phyloP scores from a whole-genome alignment of 352 stramenopile species.

The Thraustotheca clavata region DNA sequence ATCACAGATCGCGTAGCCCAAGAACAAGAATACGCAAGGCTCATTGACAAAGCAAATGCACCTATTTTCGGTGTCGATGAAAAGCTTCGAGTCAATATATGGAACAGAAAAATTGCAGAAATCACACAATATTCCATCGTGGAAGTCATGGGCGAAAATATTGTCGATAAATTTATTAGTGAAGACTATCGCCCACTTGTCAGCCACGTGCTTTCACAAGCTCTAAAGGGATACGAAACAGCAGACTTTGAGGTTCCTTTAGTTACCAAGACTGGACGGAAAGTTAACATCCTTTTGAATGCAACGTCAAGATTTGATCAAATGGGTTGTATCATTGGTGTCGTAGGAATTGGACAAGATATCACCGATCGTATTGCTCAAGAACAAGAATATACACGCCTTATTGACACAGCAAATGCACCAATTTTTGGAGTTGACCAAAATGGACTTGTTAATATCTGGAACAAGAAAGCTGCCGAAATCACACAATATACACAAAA shows the following conservation, averaged over 20 bases:
- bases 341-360: constrained; percentile 84
- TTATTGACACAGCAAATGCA: constrained; percentile 57
- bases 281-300: constrained; percentile 77
- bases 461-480: constrained; percentile 63
- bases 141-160: constrained; percentile 82
- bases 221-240: constrained; percentile 46
- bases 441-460: constrained; percentile 54
- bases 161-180: constrained; percentile 88
- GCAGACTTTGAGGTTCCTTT: constrained; percentile 78
- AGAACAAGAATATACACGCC: constrained; percentile 59
- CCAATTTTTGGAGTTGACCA: constrained; percentile 71
- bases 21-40: constrained; percentile 72
- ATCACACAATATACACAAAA: constrained; percentile 55
- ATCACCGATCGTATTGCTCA: constrained; percentile 69
- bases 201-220: constrained; percentile 44
- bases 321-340: constrained; percentile 66
- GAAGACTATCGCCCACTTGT: constrained; percentile 64
- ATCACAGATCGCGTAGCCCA: constrained; percentile 85
- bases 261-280: constrained; percentile 65
- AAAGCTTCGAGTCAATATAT: constrained; percentile 79
- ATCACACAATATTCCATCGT: constrained; percentile 85
- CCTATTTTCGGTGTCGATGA: constrained; percentile 85
- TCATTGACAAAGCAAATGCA: constrained; percentile 87
- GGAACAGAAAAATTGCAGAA: constrained; percentile 87
- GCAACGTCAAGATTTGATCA: constrained; percentile 81